These are phyloP conservation scores for Daldinia vernicosa DNA, from an alignment of 495 filamentous ascomycete species.

Conservation along the genomic window DNA sequence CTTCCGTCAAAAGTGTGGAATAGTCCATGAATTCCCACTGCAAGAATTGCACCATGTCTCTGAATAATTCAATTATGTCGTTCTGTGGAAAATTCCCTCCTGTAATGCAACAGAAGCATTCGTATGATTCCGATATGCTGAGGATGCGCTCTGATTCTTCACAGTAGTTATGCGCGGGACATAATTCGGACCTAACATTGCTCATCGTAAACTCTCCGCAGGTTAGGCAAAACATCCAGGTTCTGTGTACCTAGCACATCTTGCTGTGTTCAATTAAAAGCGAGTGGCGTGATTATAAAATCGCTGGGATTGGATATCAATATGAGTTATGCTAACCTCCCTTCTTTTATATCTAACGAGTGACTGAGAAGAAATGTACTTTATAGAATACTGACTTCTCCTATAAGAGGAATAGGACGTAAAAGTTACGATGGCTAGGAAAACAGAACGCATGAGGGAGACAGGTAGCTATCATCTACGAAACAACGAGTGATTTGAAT, in stretches of 20 bases:
- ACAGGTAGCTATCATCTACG: neutral
- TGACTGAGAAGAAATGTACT: neutral
- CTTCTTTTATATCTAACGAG: neutral
- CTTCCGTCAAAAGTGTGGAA: neutral
- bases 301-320: neutral
- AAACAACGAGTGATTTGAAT: neutral
- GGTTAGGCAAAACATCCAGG: conserved; percentile 2
- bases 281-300: neutral
- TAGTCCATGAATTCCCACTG: neutral
- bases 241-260: conserved; percentile 22
- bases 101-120: neutral
- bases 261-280: neutral
- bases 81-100: neutral
- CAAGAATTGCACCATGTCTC: neutral
- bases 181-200: neutral
- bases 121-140: neutral
- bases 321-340: neutral
- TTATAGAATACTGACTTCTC: neutral
- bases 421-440: neutral
- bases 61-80: neutral
- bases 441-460: neutral
- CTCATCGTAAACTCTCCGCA: neutral
- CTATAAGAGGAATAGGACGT: neutral
- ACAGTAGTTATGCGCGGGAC: neutral
- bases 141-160: neutral